Base-by-base conservation (phyloP, 352 stramenopile genomes). In the Phytopythium mirpurense region DNA sequence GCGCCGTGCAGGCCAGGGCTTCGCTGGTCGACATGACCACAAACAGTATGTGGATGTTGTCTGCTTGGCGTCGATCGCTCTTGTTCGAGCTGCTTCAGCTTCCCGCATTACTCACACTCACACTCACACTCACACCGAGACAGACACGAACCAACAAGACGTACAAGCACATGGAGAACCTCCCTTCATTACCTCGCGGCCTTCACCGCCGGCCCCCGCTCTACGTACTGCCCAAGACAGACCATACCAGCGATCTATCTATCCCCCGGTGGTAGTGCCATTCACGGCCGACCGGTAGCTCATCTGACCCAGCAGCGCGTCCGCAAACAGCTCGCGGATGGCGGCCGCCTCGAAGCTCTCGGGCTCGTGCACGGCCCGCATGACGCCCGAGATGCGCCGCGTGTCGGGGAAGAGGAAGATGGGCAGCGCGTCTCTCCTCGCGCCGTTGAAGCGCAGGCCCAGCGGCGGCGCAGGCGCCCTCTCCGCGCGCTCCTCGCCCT, bases 391-490 rank as follows among this genome's bases (percentile, higher is more conserved):
- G 54, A 93, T 78, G 0, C 83, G 78, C 5, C 61, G 56, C 10
- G 80, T 75, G 44, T 93, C 81, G 0, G 81, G 80, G 19, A 91
- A 88, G 12, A 91, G 52, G 16, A 90, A 75, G 35, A 77, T 83
- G 2, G 78, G 78, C 38, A 93, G 51, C 14, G 80, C 82, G 21
- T 71, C 54, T 19, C 83, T 67, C 29, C 78, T 70, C 5, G 56
- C 61, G 19, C 35, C 60, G 45, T 78, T 66, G 3, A 65, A 75
- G 15, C 81, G 67, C 18, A 76, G 78, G 5, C 62, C 57, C 19
- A 81, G 60, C 12, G 74, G 38, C 21, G 63, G 68, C 7, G 65
- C 67, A 10, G 74, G 57, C 0, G 74, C 44, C 2, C 63, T 56
- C 11, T 65, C 59, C 31, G 51, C 49, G 19, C 24, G 44, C 48